Percentiles rank a stretch among this genome's conserved stretches.
Conservation (phyloP, 208 protist genomes). For the Trypanosoma melophagium region DNA sequence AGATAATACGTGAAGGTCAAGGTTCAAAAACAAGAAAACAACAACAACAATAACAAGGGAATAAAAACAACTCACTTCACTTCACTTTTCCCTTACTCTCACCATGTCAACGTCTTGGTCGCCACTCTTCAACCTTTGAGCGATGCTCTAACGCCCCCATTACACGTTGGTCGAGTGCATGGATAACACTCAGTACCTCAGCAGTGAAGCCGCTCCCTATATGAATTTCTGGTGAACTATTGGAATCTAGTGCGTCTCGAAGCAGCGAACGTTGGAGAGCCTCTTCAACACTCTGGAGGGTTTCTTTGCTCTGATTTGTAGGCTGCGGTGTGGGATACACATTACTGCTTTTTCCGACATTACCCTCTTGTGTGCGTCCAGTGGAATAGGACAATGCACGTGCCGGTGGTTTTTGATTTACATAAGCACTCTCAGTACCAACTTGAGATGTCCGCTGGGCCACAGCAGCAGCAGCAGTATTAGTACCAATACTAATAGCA, state of each 20-base stretch:
- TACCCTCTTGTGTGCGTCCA: not conserved
- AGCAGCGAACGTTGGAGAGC: constrained; percentile 18
- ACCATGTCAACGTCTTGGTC: not conserved
- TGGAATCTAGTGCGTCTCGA: constrained; percentile 8
- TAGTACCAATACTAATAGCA: not conserved
- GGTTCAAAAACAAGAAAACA: no score
- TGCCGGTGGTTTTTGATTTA: not conserved
- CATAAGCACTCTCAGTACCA: not conserved
- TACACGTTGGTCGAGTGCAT: constrained; percentile 75
- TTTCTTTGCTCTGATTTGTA: not conserved
- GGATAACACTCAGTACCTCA: constrained; percentile 83
- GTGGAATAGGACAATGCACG: constrained; percentile 4
- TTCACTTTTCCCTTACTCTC: no score
- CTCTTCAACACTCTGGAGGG: constrained; percentile 9
- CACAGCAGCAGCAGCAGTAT: not conserved
- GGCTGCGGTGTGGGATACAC: constrained; percentile 22
- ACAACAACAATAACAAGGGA: constrained; percentile 7
- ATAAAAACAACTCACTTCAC: not conserved
- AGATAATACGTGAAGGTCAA: no score
- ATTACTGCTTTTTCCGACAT: not conserved
- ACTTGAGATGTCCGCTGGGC: not conserved
- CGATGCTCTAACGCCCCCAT: constrained; percentile 56
- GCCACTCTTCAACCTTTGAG: not conserved
- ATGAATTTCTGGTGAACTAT: constrained; percentile 4
- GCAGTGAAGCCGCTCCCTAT: constrained; percentile 44